Evolutionary conservation across 352 stramenopile genomes (phyloP), one percentile per base, ranked within the genome.

Genomic region (Pythium periplocum): DNA sequence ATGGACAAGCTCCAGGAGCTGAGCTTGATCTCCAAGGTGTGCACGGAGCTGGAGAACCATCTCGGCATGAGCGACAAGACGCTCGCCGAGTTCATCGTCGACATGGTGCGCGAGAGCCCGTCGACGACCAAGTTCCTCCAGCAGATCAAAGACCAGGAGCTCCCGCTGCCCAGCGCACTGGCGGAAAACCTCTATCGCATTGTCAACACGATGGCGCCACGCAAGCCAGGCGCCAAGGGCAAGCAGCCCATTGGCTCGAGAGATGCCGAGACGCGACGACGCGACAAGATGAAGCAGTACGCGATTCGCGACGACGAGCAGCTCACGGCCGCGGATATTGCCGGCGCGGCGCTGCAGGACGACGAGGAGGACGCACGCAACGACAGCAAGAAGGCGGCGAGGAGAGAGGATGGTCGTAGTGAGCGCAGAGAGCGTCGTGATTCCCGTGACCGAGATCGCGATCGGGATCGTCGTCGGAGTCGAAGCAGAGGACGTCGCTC

Each of bases 21-120:
- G 48, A 93, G 82, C 56, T 62, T 95, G 54, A 66, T 95, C 66
- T 95, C 82, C 61, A 95, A 95, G 76, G 75, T 95, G 55, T 93
- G 83, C 64, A 83, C 75, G 61, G 81, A 90, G 68, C 73, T 95
- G 52, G 85, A 93, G 62, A 93, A 98, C 69, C 81, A 95, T 55
- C 70, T 99, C 50, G 92, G 93, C 39, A 87, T 99, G 68, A 93
- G 87, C 54, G 97, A 99, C 71, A 96, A 97, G 63, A 99, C 95
- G 37, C 76, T 99, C 48, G 87, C 96, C 8, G 96, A 98, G 80
- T 98, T 98, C 58, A 81, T 98, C 36, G 96, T 97, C 62, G 79
- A 97, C 57, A 68, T 96, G 53, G 85, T 95, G 45, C 79, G 90
- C 47, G 67, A 86, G 42, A 87, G 72, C 63, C 50, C 71, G 5